Evolutionary conservation across 169 alveolate genomes (phyloP).

Genomic region (Cytauxzoon felis): DNA sequence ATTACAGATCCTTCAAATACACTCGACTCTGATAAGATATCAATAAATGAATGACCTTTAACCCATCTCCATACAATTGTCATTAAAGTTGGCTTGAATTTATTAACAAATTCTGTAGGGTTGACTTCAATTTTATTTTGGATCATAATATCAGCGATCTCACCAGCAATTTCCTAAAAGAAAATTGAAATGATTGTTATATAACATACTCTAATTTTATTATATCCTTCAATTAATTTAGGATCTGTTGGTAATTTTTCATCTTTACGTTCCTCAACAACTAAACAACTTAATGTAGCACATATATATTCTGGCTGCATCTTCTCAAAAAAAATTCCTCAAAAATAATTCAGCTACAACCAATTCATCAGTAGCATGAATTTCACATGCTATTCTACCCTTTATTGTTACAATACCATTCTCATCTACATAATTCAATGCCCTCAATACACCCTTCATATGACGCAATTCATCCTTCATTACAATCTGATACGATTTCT

Average conservation of each 20-base stretch:
- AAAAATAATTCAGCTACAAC: constrained; percentile 91
- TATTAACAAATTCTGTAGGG: constrained; percentile 83
- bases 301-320: constrained; percentile 88
- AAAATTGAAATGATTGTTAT: not conserved
- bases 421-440: constrained; percentile 86
- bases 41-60: constrained; percentile 91
- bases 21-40: constrained; percentile 87
- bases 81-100: constrained; percentile 91
- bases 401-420: constrained; percentile 87
- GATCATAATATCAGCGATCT: constrained; percentile 81
- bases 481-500: constrained; percentile 37
- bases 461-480: constrained; percentile 81
- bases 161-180: constrained; percentile 71
- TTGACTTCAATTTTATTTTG: constrained; percentile 81
- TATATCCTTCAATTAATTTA: constrained; percentile 66
- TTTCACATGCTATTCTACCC: constrained; percentile 98
- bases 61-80: constrained; percentile 93
- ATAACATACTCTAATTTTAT: constrained; percentile 20
- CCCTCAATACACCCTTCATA: constrained; percentile 91
- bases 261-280: constrained; percentile 86
- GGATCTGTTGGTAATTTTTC: constrained; percentile 70
- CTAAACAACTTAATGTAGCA: constrained; percentile 90
- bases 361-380: constrained; percentile 96
- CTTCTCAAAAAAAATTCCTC: constrained; percentile 89
- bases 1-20: constrained; percentile 97